Base-by-base conservation (phyloP, 306 rosid species). In the Calophaca sinica region DNA sequence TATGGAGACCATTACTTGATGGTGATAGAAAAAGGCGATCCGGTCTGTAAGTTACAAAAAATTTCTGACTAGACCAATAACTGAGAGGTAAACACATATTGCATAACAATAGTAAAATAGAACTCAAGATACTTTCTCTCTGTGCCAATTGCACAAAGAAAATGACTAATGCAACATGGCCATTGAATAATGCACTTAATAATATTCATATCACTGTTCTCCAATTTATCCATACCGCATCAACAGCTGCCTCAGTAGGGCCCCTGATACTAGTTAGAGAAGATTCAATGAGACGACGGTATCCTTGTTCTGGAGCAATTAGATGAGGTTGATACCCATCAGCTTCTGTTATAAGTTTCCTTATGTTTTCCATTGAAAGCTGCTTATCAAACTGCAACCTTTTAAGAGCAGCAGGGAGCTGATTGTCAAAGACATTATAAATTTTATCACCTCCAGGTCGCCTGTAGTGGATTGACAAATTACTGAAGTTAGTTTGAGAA, bases 291-390 rank as follows among this genome's bases (percentile, higher is more conserved):
- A 93, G 97, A 59, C 93, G 94, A 20, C 96, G 98, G 70, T 93
- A 93, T 70, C 98, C 98, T 85, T 91, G 98, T 74, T 93, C 98
- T 0, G 98, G 98, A 74, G 98, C 98, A 77, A 93, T 93, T 77
- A 93, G 77, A 83, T 93, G 98, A 77, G 97, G 98, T 79, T 93
- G 98, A 83, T 93, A 93, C 63, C 98, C 98, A 88, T 93, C 98
- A 68, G 98, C 98, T 79, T 93, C 98, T 2, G 98, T 93, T 64
- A 93, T 89, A 73, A 89, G 93, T 86, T 93, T 93, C 76, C 88
- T 70, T 75, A 93, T 90, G 71, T 93, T 93, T 86, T 93, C 98
- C 98, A 93, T 91, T 10, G 98, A 77, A 62, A 93, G 97, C 76
- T 93, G 98, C 81, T 88, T 93, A 86, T 93, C 98, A 81, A 93